Base-by-base conservation (phyloP, 805 yeast species). In the Lachancea dasiensis region DNA sequence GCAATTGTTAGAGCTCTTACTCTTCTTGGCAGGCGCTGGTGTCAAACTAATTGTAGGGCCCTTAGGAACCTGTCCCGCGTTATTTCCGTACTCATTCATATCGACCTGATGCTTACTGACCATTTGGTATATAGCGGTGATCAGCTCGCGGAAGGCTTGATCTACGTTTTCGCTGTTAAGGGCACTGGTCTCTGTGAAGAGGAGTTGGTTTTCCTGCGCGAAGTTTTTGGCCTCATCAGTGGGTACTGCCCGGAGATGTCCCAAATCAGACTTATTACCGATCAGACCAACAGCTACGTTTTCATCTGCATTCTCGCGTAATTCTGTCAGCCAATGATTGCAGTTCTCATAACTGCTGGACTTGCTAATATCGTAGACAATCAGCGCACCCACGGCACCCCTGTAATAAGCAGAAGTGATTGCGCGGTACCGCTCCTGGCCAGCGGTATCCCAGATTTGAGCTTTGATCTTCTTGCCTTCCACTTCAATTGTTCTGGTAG, bases 401-500 rank as follows among this genome's bases (percentile, higher is more conserved):
- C 98, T 76, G 63, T 90, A 90, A 67, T 90, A 90, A 5, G 97
- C 97, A 40, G 92, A 80, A 22, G 98, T 92, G 62, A 90, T 90
- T 31, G 98, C 97, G 54, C 98, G 78, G 70, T 92, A 90, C 63
- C 98, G 79, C 65, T 90, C 98, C 69, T 90, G 98, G 45, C 98
- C 98, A 2, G 98, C 98, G 25, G 98, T 90, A 64, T 90, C 98
- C 98, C 98, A 90, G 51, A 87, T 81, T 64, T 86, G 95, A 3
- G 94, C 90, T 61, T 85, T 86, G 50, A 85, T 81, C 58, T 86
- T 68, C 56, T 82, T 83, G 29, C 86, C 87, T 48, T 83, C 90
- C 45, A 84, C 79, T 53, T 83, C 90, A 40, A 92, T 79, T 3
- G 97, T 89, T 61, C 97, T 75, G 16, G 97, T 92, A 30, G 97